Evolutionary conservation across 495 filamentous ascomycete species (phyloP).

Genomic region (Viridothelium virens): DNA sequence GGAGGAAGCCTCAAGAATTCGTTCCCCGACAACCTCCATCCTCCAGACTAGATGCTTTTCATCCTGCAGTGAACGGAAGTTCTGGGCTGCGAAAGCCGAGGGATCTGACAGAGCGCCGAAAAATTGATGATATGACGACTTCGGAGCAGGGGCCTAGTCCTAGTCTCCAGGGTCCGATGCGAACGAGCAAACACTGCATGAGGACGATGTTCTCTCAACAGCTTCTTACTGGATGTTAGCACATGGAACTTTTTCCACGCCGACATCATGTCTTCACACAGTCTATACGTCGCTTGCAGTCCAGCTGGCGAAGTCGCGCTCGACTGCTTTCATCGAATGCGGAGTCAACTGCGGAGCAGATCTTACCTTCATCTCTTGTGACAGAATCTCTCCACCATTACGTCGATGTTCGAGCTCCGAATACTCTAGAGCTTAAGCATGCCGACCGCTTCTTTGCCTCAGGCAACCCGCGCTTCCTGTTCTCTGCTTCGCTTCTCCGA

Average conservation of each 20-base stretch:
- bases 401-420: constrained; percentile 39
- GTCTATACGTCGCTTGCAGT: neutral
- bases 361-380: neutral
- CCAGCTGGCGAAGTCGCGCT: neutral
- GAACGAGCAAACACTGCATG: too few species aligned
- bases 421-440: constrained; percentile 43
- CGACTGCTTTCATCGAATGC: neutral
- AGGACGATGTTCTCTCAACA: too few species aligned
- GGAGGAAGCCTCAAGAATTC: too few species aligned
- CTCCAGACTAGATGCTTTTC: too few species aligned
- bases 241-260: neutral
- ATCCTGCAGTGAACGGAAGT: too few species aligned
- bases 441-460: constrained; percentile 57
- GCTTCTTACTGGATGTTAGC: neutral
- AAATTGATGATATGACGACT: too few species aligned
- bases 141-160: too few species aligned
- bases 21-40: too few species aligned
- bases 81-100: too few species aligned
- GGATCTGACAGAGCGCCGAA: too few species aligned
- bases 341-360: neutral
- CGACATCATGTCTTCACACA: neutral
- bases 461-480: constrained; percentile 57
- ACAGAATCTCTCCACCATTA: neutral
- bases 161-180: too few species aligned
- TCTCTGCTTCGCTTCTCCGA: constrained; percentile 63